phyloP scores from a whole-genome alignment of 2,329 filamentous ascomycete genomes.

The Dactylellina drechsleri region DNA sequence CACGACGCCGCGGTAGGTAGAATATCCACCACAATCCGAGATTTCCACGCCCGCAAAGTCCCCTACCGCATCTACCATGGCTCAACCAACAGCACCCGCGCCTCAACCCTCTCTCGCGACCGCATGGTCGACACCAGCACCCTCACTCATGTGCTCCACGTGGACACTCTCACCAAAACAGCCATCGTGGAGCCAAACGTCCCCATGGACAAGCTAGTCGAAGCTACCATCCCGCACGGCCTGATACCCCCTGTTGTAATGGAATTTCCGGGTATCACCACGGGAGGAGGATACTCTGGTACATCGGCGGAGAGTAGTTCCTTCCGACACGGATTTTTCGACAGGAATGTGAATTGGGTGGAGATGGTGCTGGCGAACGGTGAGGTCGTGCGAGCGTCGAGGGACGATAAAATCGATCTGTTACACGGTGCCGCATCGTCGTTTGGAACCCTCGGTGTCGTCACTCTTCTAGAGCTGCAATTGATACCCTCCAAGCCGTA shows the following conservation, averaged over 20 bases:
- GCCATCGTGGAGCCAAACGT: slow-evolving; percentile 75
- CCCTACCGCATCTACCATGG: slow-evolving; percentile 70
- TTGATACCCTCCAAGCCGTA: slow-evolving; percentile 67
- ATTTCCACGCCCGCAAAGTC: slow-evolving; percentile 65
- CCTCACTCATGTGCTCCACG: slow-evolving; percentile 64
- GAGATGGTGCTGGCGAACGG: slow-evolving; percentile 73
- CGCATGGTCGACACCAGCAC: slow-evolving; percentile 65
- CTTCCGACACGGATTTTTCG: slow-evolving; percentile 74
- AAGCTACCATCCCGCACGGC: slow-evolving; percentile 67
- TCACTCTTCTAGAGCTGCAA: slow-evolving; percentile 71
- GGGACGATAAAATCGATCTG: slow-evolving; percentile 66
- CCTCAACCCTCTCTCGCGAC: slow-evolving; percentile 62
- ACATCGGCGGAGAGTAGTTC: slow-evolving; percentile 75
- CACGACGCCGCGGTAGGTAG: slow-evolving; percentile 63
- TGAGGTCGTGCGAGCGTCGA: slow-evolving; percentile 66
- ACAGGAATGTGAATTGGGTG: slow-evolving; percentile 70
- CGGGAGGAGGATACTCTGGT: slow-evolving; percentile 74
- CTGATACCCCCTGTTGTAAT: slow-evolving; percentile 74
- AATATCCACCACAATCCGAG: slow-evolving; percentile 64
- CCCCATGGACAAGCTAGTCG: slow-evolving; percentile 72
- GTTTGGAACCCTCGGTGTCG: slow-evolving; percentile 71
- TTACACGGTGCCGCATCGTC: slow-evolving; percentile 71
- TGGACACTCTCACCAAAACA: slow-evolving; percentile 63
- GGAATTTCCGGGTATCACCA: slow-evolving; percentile 77
- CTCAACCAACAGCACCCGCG: slow-evolving; percentile 67